phyloP scores from a whole-genome alignment of 257 asterid species.

The Nicotiana otophora region DNA sequence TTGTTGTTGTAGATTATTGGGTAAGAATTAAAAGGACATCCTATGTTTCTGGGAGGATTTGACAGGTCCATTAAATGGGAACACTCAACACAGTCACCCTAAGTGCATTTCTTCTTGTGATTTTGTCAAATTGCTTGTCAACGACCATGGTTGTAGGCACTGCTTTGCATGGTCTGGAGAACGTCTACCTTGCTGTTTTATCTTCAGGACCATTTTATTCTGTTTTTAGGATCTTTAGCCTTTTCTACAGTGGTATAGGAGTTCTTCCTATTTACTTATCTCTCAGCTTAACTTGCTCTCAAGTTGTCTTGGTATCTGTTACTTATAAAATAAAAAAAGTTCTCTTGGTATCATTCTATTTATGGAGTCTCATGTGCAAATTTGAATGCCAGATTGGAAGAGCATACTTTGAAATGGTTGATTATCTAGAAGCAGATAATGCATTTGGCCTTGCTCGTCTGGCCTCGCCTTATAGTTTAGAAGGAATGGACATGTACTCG shows the following conservation, averaged over 20 bases:
- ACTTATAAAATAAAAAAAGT: background rate
- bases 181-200: background rate
- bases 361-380: slow-evolving; percentile 18
- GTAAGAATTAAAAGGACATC: background rate
- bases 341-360: slow-evolving; percentile 10
- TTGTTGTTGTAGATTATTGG: background rate
- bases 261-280: background rate
- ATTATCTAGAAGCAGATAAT: slow-evolving; percentile 90
- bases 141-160: background rate
- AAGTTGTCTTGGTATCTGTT: background rate
- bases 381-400: slow-evolving; percentile 68
- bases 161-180: background rate
- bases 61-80: background rate
- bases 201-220: background rate
- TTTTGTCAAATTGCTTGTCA: background rate
- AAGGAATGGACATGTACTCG: slow-evolving; percentile 92
- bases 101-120: background rate
- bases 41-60: background rate
- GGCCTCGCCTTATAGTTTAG: slow-evolving; percentile 77
- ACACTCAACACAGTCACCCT: background rate
- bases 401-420: slow-evolving; percentile 85
- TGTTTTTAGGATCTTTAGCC: background rate
- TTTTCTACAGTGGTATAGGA: background rate
- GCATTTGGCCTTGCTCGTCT: slow-evolving; percentile 83
- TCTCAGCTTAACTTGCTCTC: background rate